These are phyloP conservation scores for Geotrichum candidum DNA, from an alignment of 1,139 yeast genomes.

Conservation along the genomic window DNA sequence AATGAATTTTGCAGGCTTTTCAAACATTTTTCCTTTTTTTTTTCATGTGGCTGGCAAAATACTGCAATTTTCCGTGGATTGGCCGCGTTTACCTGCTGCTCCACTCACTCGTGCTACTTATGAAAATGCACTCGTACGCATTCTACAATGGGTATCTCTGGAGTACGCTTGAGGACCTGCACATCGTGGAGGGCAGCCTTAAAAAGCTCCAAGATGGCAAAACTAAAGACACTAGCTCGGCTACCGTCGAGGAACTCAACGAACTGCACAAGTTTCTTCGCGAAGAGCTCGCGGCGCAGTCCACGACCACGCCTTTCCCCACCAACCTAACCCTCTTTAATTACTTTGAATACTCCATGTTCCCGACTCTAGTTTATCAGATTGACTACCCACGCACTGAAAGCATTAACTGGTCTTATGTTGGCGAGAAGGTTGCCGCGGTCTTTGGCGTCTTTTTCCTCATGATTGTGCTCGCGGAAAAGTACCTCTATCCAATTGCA, in stretches of 20 bases:
- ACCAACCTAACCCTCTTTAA: slow-evolving; percentile 58
- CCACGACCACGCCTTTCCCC: slow-evolving; percentile 50
- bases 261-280: slow-evolving; percentile 2
- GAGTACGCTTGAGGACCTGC: slow-evolving; percentile 54
- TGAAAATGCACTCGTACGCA: slow-evolving; percentile 91
- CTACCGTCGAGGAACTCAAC: slow-evolving; percentile 1
- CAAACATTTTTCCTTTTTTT: slow-evolving; percentile 46
- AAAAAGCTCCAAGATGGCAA: slow-evolving; percentile 16
- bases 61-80: slow-evolving; percentile 67
- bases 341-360: slow-evolving; percentile 76
- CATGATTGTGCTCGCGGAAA: slow-evolving; percentile 79
- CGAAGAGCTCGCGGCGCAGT: slow-evolving; percentile 30
- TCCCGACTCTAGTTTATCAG: slow-evolving; percentile 72
- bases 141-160: slow-evolving; percentile 86
- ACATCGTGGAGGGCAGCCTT: slow-evolving; percentile 39
- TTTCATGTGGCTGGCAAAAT: slow-evolving; percentile 49
- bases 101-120: slow-evolving; percentile 77
- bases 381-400: slow-evolving; percentile 72
- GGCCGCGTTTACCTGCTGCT: slow-evolving; percentile 75
- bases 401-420: slow-evolving; percentile 62
- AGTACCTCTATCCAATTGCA: slow-evolving; percentile 70
- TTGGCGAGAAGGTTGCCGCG: slow-evolving; percentile 65
- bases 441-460: slow-evolving; percentile 79
- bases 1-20: slow-evolving; percentile 33
- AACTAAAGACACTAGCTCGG: slow-evolving; percentile 14